Evolutionary conservation across 2,329 filamentous ascomycete species (phyloP), one percentile per base, ranked within the genome.

Genomic region (Cyclaneusma minus): DNA sequence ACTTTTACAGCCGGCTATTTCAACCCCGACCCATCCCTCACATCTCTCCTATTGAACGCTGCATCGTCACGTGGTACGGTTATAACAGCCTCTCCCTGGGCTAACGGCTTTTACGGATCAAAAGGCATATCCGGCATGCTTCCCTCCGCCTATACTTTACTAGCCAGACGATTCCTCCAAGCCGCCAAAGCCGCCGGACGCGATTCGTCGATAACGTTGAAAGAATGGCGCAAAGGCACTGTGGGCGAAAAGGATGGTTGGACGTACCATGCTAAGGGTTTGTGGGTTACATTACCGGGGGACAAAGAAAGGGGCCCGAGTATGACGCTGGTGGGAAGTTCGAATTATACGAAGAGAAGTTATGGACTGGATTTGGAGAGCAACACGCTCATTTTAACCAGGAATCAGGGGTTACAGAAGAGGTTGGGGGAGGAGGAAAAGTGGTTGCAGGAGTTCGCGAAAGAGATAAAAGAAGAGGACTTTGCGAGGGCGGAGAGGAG

Each of bases 1-100:
- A 89, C 83, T 0, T 95, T 98, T 50, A 95, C 89, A 1, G 89
- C 89, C 0, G 89, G 89, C 27, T 98, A 98, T 56, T 98, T 98
- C 58, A 98, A 98, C 56, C 92, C 92, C 29, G 84, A 84, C 5
- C 78, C 84, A 0, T 72, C 75, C 4, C 68, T 95, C 12, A 85
- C 81, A 3, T 68, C 74, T 20, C 66, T 93, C 1, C 62, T 98
- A 0, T 70, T 98, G 16, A 60, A 64, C 5, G 84, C 82, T 1
- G 66, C 72, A 1, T 78, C 75, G 0, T 52, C 55, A 2, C 62
- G 61, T 21, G 89, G 83, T 33, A 85, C 78, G 0, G 80, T 98
- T 13, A 76, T 98, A 29, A 94, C 89, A 0, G 89, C 89, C 2
- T 84, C 83, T 1, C 89, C 87, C 0, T 75, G 82, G 52, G 89